These are phyloP conservation scores for Phycomyces blakesleeanus DNA, from an alignment of 192 early-diverging fungal species.

Conservation along the genomic window DNA sequence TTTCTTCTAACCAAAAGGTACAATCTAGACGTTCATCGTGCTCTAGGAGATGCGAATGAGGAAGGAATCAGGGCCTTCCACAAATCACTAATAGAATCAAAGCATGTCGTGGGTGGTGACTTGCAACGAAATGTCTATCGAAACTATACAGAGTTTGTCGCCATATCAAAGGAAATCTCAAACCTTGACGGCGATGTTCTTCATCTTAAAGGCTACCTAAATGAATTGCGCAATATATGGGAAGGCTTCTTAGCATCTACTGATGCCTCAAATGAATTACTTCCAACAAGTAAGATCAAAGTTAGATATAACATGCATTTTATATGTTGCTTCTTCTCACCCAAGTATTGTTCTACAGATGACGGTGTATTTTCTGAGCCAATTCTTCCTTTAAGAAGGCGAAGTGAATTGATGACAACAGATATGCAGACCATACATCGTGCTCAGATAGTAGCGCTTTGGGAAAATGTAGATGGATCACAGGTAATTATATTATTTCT, in stretches of 20 bases:
- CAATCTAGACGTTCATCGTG: constrained; percentile 47
- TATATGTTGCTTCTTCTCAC: background rate
- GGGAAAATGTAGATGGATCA: constrained; percentile 58
- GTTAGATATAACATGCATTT: background rate
- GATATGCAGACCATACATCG: constrained; percentile 52
- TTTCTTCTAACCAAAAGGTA: background rate
- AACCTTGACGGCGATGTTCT: constrained; percentile 77
- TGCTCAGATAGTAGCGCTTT: constrained; percentile 53
- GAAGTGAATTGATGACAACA: constrained; percentile 30
- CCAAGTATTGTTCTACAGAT: background rate
- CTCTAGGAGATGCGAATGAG: constrained; percentile 52
- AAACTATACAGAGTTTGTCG: constrained; percentile 84
- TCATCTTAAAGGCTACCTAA: constrained; percentile 58
- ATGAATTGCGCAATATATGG: constrained; percentile 56
- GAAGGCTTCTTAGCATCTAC: constrained; percentile 46
- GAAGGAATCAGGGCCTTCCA: constrained; percentile 56
- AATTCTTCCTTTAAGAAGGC: constrained; percentile 22
- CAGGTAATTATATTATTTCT: too few relatives aligned
- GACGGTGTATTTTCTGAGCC: constrained; percentile 11
- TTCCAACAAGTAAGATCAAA: constrained; percentile 20
- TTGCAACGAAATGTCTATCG: constrained; percentile 79
- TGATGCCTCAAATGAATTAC: constrained; percentile 32
- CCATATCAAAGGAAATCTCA: constrained; percentile 81
- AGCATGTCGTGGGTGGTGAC: constrained; percentile 62
- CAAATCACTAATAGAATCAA: constrained; percentile 56